These are phyloP conservation scores for Paraphaeosphaeria sporulosa DNA, from an alignment of 2,329 filamentous ascomycete genomes.

Conservation along the genomic window DNA sequence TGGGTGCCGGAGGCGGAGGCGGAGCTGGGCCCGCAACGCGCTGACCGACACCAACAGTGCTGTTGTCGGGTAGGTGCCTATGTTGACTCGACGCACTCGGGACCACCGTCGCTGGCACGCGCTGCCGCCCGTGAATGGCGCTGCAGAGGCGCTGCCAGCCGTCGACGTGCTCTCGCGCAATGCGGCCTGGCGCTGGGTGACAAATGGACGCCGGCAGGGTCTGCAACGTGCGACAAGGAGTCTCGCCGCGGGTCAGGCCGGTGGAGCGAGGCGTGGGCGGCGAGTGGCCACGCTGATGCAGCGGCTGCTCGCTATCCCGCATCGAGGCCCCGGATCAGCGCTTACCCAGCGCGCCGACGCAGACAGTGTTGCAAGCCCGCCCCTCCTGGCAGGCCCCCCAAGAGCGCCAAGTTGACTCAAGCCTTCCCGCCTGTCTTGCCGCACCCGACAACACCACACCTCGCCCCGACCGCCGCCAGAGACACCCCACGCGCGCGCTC, in stretches of 20 bases:
- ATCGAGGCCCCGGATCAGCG: slow-evolving; percentile 14
- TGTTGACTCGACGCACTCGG: no score
- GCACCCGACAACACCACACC: slow-evolving; percentile 21
- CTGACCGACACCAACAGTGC: no score
- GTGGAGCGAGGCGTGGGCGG: neutral
- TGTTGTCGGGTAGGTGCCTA: neutral
- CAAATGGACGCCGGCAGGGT: neutral
- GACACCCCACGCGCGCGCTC: slow-evolving; percentile 16
- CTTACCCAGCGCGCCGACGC: slow-evolving; percentile 9
- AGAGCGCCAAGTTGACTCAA: slow-evolving; percentile 33
- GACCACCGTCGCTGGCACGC: no score
- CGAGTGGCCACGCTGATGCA: neutral
- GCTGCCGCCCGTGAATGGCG: neutral
- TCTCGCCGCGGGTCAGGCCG: neutral
- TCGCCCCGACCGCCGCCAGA: slow-evolving; percentile 13
- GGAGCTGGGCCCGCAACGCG: no score
- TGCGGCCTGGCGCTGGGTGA: neutral
- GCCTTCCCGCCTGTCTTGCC: slow-evolving; percentile 31
- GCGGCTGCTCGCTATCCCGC: neutral
- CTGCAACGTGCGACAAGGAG: neutral
- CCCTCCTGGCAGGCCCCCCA: slow-evolving; percentile 1
- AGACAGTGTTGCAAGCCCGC: slow-evolving; percentile 20
- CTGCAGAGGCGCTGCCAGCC: no score
- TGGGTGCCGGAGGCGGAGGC: neutral
- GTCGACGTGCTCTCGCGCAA: neutral